Conservation (phyloP, 768 basidiomycete genomes). For the Gyrodon lividus region DNA sequence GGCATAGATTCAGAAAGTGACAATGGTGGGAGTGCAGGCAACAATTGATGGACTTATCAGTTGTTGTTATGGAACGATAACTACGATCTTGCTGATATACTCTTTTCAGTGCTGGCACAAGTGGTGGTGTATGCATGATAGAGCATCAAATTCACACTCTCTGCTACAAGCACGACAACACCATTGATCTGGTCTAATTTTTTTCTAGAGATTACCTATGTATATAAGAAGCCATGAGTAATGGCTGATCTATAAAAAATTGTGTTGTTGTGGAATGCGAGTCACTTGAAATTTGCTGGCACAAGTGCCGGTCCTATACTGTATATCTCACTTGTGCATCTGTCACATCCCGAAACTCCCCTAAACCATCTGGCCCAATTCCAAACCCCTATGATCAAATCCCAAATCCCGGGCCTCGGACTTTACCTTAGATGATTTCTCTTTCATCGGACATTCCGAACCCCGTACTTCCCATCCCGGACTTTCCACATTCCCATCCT, state of each 20-base stretch:
- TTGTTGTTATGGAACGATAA: not conserved
- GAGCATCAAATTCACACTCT: not conserved
- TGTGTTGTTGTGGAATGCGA: not conserved
- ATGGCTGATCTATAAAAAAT: not conserved
- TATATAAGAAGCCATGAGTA: not conserved
- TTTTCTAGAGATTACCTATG: not conserved
- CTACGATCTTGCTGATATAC: not conserved
- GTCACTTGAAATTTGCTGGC: not conserved
- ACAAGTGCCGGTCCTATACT: no score
- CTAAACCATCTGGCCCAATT: no score
- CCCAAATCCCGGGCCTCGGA: no score
- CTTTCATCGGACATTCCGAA: no score
- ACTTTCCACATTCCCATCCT: no score
- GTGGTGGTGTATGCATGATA: not conserved
- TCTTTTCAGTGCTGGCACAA: not conserved
- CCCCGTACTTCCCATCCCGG: no score
- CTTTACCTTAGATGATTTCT: no score
- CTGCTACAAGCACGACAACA: not conserved
- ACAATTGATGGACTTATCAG: not conserved
- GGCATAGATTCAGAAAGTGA: not conserved
- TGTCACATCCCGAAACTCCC: no score
- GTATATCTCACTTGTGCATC: no score
- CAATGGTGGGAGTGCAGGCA: not conserved
- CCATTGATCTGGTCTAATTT: not conserved
- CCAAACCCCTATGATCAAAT: no score